A percentile compares a stretch with the other conserved stretches of the same genome.
Evolutionary conservation across 2,329 filamentous ascomycete species (phyloP).

Genomic region (Knoxdaviesia capensis): DNA sequence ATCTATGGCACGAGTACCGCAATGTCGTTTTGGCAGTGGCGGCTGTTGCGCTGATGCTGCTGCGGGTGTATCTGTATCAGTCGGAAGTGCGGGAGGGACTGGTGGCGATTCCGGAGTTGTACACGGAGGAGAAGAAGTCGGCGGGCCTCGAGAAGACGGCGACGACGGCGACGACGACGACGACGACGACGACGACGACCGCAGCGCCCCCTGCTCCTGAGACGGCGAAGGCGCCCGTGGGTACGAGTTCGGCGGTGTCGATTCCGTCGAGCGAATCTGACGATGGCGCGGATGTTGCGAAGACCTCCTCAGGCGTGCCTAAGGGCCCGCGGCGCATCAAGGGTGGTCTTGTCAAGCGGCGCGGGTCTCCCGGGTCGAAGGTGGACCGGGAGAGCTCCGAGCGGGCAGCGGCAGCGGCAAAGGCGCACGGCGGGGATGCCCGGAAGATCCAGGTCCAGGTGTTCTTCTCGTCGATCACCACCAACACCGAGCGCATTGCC

Average conservation of each 20-base stretch:
- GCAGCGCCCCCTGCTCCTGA: slow-evolving; percentile 8
- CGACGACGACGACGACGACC: slow-evolving; percentile 10
- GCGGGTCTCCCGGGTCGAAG: too few relatives aligned
- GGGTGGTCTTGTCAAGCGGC: slow-evolving; percentile 10
- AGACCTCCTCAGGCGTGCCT: too few relatives aligned
- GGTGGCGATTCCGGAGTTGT: slow-evolving; percentile 16
- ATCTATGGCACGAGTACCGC: slow-evolving; percentile 25
- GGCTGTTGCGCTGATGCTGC: slow-evolving; percentile 16
- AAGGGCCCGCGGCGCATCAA: slow-evolving; percentile 29
- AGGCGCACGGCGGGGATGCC: slow-evolving; percentile 8
- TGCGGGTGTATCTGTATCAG: slow-evolving; percentile 22
- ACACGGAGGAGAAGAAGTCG: slow-evolving; percentile 8
- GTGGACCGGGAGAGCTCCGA: too few relatives aligned
- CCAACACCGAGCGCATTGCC: slow-evolving; percentile 58
- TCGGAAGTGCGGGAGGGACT: slow-evolving; percentile 15
- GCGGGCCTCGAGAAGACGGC: background rate
- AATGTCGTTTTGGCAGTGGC: slow-evolving; percentile 20
- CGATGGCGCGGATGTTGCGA: too few relatives aligned
- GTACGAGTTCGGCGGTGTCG: too few relatives aligned
- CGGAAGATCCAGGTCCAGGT: slow-evolving; percentile 50
- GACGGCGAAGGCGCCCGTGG: too few relatives aligned
- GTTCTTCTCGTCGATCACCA: slow-evolving; percentile 81
- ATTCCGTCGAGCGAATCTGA: too few relatives aligned
- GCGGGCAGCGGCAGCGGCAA: too few relatives aligned
- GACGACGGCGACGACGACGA: slow-evolving; percentile 1